Conservation (phyloP, 352 stramenopile genomes). For the Phytophthora hibernalis region DNA sequence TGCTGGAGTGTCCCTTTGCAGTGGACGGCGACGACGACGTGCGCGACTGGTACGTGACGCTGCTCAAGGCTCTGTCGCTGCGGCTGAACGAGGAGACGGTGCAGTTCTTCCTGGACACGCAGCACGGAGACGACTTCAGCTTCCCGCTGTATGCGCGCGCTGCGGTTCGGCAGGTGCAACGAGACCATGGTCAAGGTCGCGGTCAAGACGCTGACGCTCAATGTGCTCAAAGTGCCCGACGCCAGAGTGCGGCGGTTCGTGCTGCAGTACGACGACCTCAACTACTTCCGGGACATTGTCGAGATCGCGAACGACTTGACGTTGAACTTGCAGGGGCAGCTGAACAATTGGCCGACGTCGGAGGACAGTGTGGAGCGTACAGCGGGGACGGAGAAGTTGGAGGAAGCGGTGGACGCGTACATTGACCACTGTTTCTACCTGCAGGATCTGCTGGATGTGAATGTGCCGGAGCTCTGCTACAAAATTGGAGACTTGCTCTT, state of each 20-base stretch:
- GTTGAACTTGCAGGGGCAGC: conserved; percentile 73
- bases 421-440: conserved; percentile 89
- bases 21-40: conserved; percentile 83
- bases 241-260: conserved; percentile 81
- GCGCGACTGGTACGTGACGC: conserved; percentile 89
- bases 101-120: conserved; percentile 89
- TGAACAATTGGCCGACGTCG: conserved; percentile 63
- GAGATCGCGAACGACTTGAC: conserved; percentile 74
- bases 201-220: conserved; percentile 89
- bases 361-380: conserved; percentile 14
- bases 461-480: conserved; percentile 85
- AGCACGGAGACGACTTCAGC: conserved; percentile 32
- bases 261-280: conserved; percentile 72
- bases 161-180: conserved; percentile 72
- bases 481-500: conserved; percentile 81
- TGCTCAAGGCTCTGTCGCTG: conserved; percentile 89
- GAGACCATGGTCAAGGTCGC: conserved; percentile 89
- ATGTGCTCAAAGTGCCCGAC: conserved; percentile 83
- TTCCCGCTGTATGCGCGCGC: conserved; percentile 83
- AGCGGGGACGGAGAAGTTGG: conserved; percentile 71
- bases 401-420: conserved; percentile 82
- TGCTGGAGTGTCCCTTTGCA: conserved; percentile 86
- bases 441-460: conserved; percentile 85
- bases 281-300: conserved; percentile 85
- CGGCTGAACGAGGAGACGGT: conserved; percentile 89